These are phyloP conservation scores for Gymnopilus junonius DNA, from an alignment of 768 basidiomycete species.

Conservation along the genomic window DNA sequence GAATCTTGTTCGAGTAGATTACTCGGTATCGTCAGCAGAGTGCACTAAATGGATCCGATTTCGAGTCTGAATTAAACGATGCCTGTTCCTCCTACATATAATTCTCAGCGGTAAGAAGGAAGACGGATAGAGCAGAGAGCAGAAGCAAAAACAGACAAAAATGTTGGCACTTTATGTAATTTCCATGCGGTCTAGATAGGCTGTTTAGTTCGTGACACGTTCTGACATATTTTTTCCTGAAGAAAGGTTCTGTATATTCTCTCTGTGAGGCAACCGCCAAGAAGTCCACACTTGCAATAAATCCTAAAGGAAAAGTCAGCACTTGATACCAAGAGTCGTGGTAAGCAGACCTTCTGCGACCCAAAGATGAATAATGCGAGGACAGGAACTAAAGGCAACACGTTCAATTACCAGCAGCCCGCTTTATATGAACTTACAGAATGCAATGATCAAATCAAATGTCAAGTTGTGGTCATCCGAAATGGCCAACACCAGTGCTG, in stretches of 20 bases:
- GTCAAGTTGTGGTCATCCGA: constrained; percentile 13
- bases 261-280: constrained; percentile 13
- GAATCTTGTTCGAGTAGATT: too few species aligned
- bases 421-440: constrained; percentile 14
- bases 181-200: neutral
- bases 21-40: too few species aligned
- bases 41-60: too few species aligned
- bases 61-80: too few species aligned
- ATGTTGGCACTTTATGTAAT: neutral
- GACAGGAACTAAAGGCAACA: constrained; percentile 16
- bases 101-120: neutral
- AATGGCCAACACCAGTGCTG: constrained; percentile 22
- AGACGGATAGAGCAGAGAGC: too few species aligned
- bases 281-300: constrained; percentile 16
- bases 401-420: neutral
- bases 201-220: neutral
- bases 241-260: constrained; percentile 8
- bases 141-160: neutral
- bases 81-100: too few species aligned
- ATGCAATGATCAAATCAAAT: constrained; percentile 25
- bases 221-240: constrained; percentile 4
- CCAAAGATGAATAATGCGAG: constrained; percentile 27
- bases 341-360: constrained; percentile 18
- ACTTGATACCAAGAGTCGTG: neutral
- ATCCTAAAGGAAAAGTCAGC: constrained; percentile 9